Percentiles rank a stretch among this genome's conserved stretches.
phyloP scores from a whole-genome alignment of 805 yeast genomes.

The Wickerhamomyces rabaulensis region DNA sequence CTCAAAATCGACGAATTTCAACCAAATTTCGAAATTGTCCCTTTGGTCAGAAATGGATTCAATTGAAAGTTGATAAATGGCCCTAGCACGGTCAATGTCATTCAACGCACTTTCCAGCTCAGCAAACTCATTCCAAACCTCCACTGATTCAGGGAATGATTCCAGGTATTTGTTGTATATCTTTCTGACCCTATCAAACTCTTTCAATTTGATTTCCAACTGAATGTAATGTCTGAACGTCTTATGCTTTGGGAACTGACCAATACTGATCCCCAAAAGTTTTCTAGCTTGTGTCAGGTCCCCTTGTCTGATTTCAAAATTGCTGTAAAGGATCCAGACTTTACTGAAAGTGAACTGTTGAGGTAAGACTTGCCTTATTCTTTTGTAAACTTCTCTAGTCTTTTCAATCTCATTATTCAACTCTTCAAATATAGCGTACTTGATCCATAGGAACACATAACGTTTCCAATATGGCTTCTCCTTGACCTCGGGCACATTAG shows the following conservation, averaged over 20 bases:
- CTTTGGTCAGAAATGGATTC: slow-evolving; percentile 7
- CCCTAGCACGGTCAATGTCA: slow-evolving; percentile 65
- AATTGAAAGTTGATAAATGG: slow-evolving; percentile 52
- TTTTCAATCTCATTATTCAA: slow-evolving; percentile 35
- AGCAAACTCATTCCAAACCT: slow-evolving; percentile 61
- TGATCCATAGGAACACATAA: slow-evolving; percentile 67
- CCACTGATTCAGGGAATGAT: slow-evolving; percentile 32
- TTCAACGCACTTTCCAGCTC: slow-evolving; percentile 61
- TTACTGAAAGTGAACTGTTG: slow-evolving; percentile 64
- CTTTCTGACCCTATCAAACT: slow-evolving; percentile 74
- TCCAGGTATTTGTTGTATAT: slow-evolving; percentile 66
- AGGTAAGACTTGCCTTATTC: slow-evolving; percentile 47
- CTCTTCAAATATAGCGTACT: slow-evolving; percentile 62
- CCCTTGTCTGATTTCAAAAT: slow-evolving; percentile 67
- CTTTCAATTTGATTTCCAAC: slow-evolving; percentile 63
- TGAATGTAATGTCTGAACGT: slow-evolving; percentile 60
- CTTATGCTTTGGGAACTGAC: slow-evolving; percentile 54
- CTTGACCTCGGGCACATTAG: slow-evolving; percentile 29
- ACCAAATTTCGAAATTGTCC: slow-evolving; percentile 25
- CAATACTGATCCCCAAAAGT: slow-evolving; percentile 67
- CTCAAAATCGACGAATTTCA: slow-evolving; percentile 49
- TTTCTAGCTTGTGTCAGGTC: slow-evolving; percentile 53
- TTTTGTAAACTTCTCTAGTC: slow-evolving; percentile 48
- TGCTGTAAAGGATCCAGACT: slow-evolving; percentile 65
- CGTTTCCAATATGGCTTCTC: slow-evolving; percentile 54